Percentiles rank a stretch among this genome's conserved stretches.
These are phyloP conservation scores for Arthrobotrys entomopaga DNA, from an alignment of 2,329 filamentous ascomycete species.

Conservation along the genomic window DNA sequence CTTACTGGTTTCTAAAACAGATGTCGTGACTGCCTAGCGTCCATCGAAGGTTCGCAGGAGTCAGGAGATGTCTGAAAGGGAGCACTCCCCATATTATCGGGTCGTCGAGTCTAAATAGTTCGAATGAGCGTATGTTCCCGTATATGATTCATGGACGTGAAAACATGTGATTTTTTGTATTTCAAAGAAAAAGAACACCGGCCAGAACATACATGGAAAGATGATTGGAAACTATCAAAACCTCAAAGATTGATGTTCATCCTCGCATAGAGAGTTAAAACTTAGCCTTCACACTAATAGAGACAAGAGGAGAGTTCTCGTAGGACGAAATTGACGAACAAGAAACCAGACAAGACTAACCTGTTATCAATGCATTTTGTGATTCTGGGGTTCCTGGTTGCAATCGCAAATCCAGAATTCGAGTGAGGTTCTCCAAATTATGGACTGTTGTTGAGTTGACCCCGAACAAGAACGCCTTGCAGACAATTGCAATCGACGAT, in stretches of 20 bases:
- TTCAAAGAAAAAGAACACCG: not conserved
- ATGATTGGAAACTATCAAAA: slow-evolving; percentile 79
- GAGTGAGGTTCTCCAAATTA: slow-evolving; percentile 79
- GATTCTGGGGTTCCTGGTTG: slow-evolving; percentile 38
- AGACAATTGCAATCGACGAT: slow-evolving; percentile 76
- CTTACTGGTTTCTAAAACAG: slow-evolving; percentile 73
- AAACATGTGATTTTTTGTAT: not conserved
- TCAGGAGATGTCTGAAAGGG: slow-evolving; percentile 77
- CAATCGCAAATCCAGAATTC: slow-evolving; percentile 71
- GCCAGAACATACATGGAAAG: slow-evolving; percentile 75
- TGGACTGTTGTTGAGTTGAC: slow-evolving; percentile 79
- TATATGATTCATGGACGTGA: no score
- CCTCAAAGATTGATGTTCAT: slow-evolving; percentile 24
- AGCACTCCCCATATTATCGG: slow-evolving; percentile 92
- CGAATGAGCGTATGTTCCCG: slow-evolving; percentile 59
- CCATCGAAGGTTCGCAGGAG: slow-evolving; percentile 83
- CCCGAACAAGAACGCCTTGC: slow-evolving; percentile 77
- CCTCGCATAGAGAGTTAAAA: no score
- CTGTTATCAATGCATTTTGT: slow-evolving; percentile 31
- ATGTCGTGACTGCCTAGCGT: slow-evolving; percentile 93
- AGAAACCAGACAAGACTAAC: slow-evolving; percentile 15
- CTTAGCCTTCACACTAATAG: no score
- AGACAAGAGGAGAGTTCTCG: no score
- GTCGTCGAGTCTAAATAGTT: slow-evolving; percentile 79
- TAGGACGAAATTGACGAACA: no score